Evolutionary conservation across 768 basidiomycete genomes (phyloP).

Genomic region (Podaxis rugospora): DNA sequence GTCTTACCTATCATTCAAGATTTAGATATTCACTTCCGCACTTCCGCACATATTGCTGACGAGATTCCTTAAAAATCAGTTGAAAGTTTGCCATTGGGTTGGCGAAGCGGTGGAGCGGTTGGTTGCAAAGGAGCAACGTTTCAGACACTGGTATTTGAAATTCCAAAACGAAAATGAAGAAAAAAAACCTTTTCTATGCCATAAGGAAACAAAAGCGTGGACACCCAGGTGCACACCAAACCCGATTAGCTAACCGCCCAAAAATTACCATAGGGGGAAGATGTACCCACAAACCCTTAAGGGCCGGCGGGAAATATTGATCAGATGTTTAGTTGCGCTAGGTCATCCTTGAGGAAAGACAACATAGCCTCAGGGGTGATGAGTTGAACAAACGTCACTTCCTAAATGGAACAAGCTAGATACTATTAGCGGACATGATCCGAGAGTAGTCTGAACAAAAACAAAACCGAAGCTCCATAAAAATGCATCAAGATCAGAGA

Average conservation of each 20-base stretch:
- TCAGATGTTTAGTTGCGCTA: neutral
- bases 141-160: neutral
- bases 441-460: neutral
- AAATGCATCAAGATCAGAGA: conserved; percentile 30
- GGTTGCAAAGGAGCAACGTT: no score
- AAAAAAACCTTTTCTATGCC: neutral
- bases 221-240: no score
- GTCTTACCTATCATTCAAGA: no score
- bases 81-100: neutral
- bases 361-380: neutral
- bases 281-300: neutral
- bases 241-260: neutral
- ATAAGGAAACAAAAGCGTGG: neutral
- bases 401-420: neutral
- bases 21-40: no score
- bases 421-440: neutral
- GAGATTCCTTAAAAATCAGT: neutral
- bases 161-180: neutral
- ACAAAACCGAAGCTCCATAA: neutral
- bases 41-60: no score
- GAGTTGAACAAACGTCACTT: neutral
- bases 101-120: neutral
- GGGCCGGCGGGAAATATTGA: neutral
- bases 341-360: neutral
- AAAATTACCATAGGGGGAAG: neutral